Base-by-base conservation (phyloP, 2,329 filamentous ascomycete genomes). In the Pezicula carpinea region DNA sequence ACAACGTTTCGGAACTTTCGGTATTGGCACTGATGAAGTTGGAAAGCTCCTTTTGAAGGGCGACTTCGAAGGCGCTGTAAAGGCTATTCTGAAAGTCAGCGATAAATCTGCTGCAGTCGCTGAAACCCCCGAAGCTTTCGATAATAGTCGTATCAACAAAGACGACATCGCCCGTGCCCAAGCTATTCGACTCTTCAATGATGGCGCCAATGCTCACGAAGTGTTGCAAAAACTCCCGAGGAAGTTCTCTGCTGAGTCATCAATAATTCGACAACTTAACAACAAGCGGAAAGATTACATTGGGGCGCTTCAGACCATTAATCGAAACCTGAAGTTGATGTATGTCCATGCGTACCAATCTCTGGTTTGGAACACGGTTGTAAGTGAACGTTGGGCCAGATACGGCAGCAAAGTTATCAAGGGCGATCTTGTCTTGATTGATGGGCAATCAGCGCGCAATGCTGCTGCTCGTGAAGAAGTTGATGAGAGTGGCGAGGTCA, bases 271-370 rank as follows among this genome's bases (percentile, higher is more conserved):
- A 47, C 87, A 95, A 59, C 79, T 97, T 5, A 34, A 33, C 61
- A 66, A 44, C 39, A 73, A 75, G 18, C 43, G 45, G 5, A 68
- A 69, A 33, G 92, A 99, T 67, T 93, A 81, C 64, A 76, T 88
- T 50, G 91, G 91, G 19, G 89, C 93, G 1, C 68, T 99, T 43
- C 79, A 85, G 61, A 77, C 79, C 45, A 91, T 99, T 52, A 87
- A 86, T 19, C 79, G 91, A 15, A 89, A 87, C 41, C 74, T 97
- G 58, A 81, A 90, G 36, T 80, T 89, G 49, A 96, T 99, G 87
- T 99, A 97, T 64, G 84, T 96, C 14, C 93, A 99, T 65, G 92
- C 93, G 5, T 97, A 96, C 68, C 93, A 99, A 66, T 95, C 88
- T 5, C 79, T 90, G 32, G 83, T 99, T 7, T 99, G 92, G 92